Percentiles rank a stretch among this genome's conserved stretches.
These are phyloP conservation scores for Manihot esculenta DNA, from an alignment of 441 rosid species.

Conservation along the genomic window DNA sequence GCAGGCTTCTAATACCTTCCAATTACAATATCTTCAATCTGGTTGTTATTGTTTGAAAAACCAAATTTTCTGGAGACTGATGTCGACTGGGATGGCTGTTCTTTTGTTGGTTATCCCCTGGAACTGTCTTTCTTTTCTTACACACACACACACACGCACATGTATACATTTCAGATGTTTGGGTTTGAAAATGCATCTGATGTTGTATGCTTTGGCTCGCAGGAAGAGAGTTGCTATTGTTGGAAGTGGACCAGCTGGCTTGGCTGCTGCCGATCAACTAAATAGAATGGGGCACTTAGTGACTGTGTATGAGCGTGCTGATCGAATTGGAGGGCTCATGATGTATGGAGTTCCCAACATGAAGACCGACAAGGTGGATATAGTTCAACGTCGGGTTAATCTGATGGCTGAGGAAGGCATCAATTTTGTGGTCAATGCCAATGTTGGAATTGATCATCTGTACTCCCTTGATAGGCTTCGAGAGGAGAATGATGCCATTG, in stretches of 20 bases:
- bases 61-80: too few relatives aligned
- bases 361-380: constrained; percentile 96
- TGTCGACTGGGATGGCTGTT: too few relatives aligned
- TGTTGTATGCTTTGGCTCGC: constrained; percentile 29
- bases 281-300: constrained; percentile 96
- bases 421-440: constrained; percentile 87
- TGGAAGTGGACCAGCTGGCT: constrained; percentile 98
- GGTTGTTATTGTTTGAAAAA: background rate
- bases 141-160: too few relatives aligned
- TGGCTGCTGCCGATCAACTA: constrained; percentile 99
- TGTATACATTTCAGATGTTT: background rate
- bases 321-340: constrained; percentile 99
- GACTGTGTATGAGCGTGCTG: constrained; percentile 94
- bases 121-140: too few relatives aligned
- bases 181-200: background rate
- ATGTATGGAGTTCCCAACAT: constrained; percentile 99
- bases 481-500: constrained; percentile 80
- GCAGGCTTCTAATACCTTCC: too few relatives aligned
- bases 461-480: constrained; percentile 74
- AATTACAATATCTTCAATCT: background rate
- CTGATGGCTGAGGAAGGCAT: constrained; percentile 95
- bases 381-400: constrained; percentile 92
- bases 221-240: constrained; percentile 87
- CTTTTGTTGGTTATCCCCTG: too few relatives aligned
- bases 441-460: constrained; percentile 80